Conservation (phyloP, 1,284 basidiomycete genomes). For the Pisolithus thermaeus region DNA sequence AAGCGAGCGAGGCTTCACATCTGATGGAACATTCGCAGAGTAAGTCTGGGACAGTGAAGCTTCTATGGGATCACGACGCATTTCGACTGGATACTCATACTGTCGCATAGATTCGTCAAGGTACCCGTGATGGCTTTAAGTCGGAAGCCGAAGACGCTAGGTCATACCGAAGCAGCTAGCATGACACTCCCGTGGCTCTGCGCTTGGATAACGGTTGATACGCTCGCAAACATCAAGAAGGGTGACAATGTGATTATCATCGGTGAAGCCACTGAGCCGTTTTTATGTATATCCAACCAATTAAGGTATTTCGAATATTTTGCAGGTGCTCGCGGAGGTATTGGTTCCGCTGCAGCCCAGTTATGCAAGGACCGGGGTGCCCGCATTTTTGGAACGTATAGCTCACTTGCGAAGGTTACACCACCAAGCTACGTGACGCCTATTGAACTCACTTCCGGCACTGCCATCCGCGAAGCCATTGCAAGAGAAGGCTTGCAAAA, state of each 20-base stretch:
- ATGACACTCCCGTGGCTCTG: conserved; percentile 32
- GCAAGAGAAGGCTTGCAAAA: conserved; percentile 22
- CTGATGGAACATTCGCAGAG: conserved; percentile 30
- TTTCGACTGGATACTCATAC: background rate
- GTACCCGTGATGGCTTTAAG: conserved; percentile 25
- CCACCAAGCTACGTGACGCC: conserved; percentile 26
- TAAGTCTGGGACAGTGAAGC: conserved; percentile 11
- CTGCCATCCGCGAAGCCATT: conserved; percentile 26
- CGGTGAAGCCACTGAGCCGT: conserved; percentile 11
- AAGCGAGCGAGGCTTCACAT: conserved; percentile 27
- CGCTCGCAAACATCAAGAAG: conserved; percentile 27
- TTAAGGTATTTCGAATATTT: too few relatives aligned
- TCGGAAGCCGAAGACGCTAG: conserved; percentile 23
- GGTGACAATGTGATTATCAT: conserved; percentile 31
- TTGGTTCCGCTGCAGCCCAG: conserved; percentile 30
- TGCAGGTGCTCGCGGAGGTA: conserved; percentile 29
- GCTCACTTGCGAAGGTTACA: conserved; percentile 19
- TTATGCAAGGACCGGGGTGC: conserved; percentile 27
- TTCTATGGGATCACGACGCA: background rate
- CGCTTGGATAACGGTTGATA: conserved; percentile 33
- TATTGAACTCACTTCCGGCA: conserved; percentile 27
- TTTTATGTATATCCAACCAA: background rate
- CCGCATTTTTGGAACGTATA: conserved; percentile 31
- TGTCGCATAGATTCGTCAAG: conserved; percentile 20
- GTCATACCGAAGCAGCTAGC: conserved; percentile 26